Conservation (phyloP, 257 asterid species). For the Thymus mandschuricus region DNA sequence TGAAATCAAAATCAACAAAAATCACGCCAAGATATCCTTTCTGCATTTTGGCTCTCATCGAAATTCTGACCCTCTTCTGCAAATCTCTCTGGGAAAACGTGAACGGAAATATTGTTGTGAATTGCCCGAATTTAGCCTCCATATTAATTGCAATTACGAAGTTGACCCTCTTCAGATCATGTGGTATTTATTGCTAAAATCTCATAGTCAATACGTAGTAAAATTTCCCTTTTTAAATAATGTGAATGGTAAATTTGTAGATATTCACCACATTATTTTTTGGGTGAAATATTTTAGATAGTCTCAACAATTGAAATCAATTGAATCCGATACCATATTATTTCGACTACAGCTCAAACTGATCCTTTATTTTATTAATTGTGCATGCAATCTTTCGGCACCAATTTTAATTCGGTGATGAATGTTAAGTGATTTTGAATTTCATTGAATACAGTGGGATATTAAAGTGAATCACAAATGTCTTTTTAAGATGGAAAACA, state of each 20-base stretch:
- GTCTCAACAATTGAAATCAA: too few species aligned
- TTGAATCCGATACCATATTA: too few species aligned
- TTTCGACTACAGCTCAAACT: too few species aligned
- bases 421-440: too few species aligned
- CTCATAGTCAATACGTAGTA: slow-evolving; percentile 14
- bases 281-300: too few species aligned
- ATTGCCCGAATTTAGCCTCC: slow-evolving; percentile 38
- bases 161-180: slow-evolving; percentile 38
- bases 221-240: background rate
- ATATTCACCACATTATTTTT: background rate
- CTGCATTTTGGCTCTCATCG: slow-evolving; percentile 6
- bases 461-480: too few species aligned
- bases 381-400: too few species aligned
- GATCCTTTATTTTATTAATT: too few species aligned
- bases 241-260: too few species aligned
- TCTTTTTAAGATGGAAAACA: too few species aligned
- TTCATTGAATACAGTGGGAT: too few species aligned
- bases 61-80: slow-evolving; percentile 22
- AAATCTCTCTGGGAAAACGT: slow-evolving; percentile 23
- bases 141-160: slow-evolving; percentile 17
- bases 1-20: slow-evolving; percentile 14
- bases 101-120: slow-evolving; percentile 28
- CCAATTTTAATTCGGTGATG: too few species aligned
- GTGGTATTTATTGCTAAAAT: slow-evolving; percentile 29
- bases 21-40: slow-evolving; percentile 34